phyloP scores from a whole-genome alignment of 2,329 filamentous ascomycete species.

The Aureobasidium uvarum region DNA sequence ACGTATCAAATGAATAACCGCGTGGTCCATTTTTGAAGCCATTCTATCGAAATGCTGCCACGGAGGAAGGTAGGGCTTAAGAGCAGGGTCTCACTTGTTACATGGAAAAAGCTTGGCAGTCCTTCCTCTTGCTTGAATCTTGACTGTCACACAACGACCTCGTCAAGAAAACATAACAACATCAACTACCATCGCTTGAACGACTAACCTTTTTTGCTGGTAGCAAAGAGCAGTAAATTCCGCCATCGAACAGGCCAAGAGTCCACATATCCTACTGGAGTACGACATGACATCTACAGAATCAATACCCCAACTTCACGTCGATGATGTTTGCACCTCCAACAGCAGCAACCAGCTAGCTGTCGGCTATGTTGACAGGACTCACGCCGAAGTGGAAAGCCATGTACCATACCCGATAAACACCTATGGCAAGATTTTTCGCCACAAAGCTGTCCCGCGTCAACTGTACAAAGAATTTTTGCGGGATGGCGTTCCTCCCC shows the following conservation, averaged over 20 bases:
- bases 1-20: too few relatives aligned
- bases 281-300: neutral
- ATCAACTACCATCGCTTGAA: neutral
- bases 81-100: too few relatives aligned
- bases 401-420: constrained; percentile 47
- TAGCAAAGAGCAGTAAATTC: neutral
- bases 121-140: neutral
- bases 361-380: constrained; percentile 49
- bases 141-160: neutral
- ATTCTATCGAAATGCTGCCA: too few relatives aligned
- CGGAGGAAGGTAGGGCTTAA: too few relatives aligned
- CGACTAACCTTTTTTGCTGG: neutral
- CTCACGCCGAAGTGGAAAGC: constrained; percentile 46
- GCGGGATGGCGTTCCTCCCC: constrained; percentile 50
- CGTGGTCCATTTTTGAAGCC: too few relatives aligned
- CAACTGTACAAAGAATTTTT: constrained; percentile 43
- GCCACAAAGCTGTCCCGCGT: constrained; percentile 37
- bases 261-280: neutral
- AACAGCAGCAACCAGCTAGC: constrained; percentile 39
- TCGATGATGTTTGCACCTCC: constrained; percentile 46
- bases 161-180: neutral
- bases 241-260: neutral
- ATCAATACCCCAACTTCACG: constrained; percentile 2
- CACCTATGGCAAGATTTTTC: constrained; percentile 41
- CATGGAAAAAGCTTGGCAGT: too few relatives aligned